Percentiles rank a stretch among this genome's conserved stretches.
Evolutionary conservation across 2,329 filamentous ascomycete genomes (phyloP).

Genomic region (Pseudogymnoascus verrucosus): DNA sequence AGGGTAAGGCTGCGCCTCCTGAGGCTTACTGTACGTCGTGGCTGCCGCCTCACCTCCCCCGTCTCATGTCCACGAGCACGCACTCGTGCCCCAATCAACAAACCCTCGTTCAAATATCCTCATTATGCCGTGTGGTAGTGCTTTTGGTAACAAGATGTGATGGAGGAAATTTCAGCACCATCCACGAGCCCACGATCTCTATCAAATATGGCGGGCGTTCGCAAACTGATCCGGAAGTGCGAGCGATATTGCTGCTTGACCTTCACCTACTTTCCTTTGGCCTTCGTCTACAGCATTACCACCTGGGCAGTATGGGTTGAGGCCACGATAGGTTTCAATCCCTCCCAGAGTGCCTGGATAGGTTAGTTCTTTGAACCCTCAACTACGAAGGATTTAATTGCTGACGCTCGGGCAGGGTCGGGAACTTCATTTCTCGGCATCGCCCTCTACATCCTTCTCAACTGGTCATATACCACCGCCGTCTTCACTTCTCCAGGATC

Average conservation of each 20-base stretch:
- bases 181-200: neutral
- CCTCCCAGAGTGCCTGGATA: slow-evolving; percentile 46
- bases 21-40: neutral
- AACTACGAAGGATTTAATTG: slow-evolving; percentile 14
- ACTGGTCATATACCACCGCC: slow-evolving; percentile 83
- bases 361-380: slow-evolving; percentile 35
- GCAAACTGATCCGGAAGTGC: slow-evolving; percentile 40
- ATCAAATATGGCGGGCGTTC: slow-evolving; percentile 1
- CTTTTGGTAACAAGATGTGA: slow-evolving; percentile 1
- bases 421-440: slow-evolving; percentile 56
- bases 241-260: slow-evolving; percentile 79
- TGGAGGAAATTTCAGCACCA: neutral
- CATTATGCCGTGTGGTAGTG: neutral
- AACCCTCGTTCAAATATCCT: neutral
- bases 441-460: slow-evolving; percentile 67
- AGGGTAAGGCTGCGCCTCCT: slow-evolving; percentile 6
- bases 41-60: neutral
- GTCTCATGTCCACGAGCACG: neutral
- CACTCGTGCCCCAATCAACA: slow-evolving; percentile 1
- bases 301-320: slow-evolving; percentile 91
- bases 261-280: slow-evolving; percentile 76
- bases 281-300: slow-evolving; percentile 83
- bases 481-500: slow-evolving; percentile 87
- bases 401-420: slow-evolving; percentile 35
- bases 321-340: slow-evolving; percentile 58